Conservation (phyloP, 495 filamentous ascomycete species). For the Xylaria palmicola region DNA sequence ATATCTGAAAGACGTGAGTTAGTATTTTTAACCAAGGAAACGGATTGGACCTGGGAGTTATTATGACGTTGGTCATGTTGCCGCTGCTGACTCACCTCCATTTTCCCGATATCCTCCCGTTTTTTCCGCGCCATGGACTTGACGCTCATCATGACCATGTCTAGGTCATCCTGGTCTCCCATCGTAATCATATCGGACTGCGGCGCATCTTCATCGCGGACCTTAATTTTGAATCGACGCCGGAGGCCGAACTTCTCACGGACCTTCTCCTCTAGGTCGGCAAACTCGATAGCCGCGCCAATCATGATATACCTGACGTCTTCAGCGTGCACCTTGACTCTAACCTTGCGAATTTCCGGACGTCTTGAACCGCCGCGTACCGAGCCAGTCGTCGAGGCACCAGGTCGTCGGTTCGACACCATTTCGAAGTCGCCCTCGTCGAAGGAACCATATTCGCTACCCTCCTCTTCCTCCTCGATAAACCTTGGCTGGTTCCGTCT, state of each 20-base stretch:
- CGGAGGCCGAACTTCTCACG: constrained; percentile 79
- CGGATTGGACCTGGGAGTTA: too few species aligned
- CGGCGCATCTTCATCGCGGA: constrained; percentile 71
- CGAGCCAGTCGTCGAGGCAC: constrained; percentile 40
- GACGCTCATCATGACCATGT: constrained; percentile 71
- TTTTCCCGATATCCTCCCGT: constrained; percentile 81
- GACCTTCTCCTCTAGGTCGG: constrained; percentile 72
- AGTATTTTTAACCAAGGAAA: not conserved
- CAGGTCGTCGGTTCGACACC: constrained; percentile 50
- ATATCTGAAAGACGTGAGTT: constrained; percentile 49
- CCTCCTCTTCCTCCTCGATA: constrained; percentile 70
- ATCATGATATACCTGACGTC: constrained; percentile 97
- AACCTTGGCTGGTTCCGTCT: constrained; percentile 53
- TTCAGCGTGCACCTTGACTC: constrained; percentile 86
- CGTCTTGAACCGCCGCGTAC: constrained; percentile 45
- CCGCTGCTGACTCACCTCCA: constrained; percentile 69
- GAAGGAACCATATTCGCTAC: constrained; percentile 66
- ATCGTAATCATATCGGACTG: constrained; percentile 91
- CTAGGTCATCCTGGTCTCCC: constrained; percentile 94
- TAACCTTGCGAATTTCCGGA: constrained; percentile 59
- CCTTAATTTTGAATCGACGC: constrained; percentile 74
- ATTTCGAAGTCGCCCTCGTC: constrained; percentile 86
- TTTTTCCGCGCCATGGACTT: constrained; percentile 70
- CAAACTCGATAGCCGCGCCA: constrained; percentile 65
- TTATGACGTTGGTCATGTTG: not conserved